A percentile compares a stretch with the other conserved stretches of the same genome.
Conservation (phyloP, 371 early-diverging fungal species). For the Blastocladiella emersonii region DNA sequence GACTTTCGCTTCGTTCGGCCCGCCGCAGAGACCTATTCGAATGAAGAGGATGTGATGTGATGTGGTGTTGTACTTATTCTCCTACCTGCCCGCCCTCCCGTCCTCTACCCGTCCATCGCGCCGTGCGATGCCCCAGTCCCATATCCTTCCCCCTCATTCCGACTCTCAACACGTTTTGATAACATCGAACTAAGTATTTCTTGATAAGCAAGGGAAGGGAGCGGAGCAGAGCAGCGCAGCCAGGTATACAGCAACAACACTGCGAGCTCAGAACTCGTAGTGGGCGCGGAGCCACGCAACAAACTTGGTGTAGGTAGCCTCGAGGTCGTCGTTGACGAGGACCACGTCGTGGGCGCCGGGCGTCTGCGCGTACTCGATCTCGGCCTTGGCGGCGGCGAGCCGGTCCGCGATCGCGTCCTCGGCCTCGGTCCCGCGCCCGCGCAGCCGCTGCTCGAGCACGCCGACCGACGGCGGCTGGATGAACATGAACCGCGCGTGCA, state of each 20-base stretch:
- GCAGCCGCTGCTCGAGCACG: slow-evolving; percentile 63
- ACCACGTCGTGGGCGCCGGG: slow-evolving; percentile 58
- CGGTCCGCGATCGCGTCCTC: slow-evolving; percentile 58
- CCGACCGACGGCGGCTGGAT: slow-evolving; percentile 73
- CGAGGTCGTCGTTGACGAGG: slow-evolving; percentile 74
- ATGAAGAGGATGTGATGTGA: too few species aligned
- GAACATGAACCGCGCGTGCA: slow-evolving; percentile 65
- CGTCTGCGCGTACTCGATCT: slow-evolving; percentile 62
- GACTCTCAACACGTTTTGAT: too few species aligned
- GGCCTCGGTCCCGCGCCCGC: slow-evolving; percentile 75
- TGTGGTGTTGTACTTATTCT: too few species aligned
- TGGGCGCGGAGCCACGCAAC: slow-evolving; percentile 45
- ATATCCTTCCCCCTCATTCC: too few species aligned
- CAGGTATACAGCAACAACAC: too few species aligned
- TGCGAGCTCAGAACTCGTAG: neutral
- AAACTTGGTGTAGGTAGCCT: slow-evolving; percentile 55
- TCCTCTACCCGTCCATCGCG: too few species aligned
- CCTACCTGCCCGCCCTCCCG: too few species aligned
- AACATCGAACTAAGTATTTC: too few species aligned
- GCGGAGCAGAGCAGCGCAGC: too few species aligned
- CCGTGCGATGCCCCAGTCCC: too few species aligned
- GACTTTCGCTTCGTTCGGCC: neutral
- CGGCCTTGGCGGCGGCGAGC: slow-evolving; percentile 54
- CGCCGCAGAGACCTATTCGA: too few species aligned
- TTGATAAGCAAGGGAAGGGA: too few species aligned